Conservation (phyloP, 345 rosid species). For the Lepidium aucheri region DNA sequence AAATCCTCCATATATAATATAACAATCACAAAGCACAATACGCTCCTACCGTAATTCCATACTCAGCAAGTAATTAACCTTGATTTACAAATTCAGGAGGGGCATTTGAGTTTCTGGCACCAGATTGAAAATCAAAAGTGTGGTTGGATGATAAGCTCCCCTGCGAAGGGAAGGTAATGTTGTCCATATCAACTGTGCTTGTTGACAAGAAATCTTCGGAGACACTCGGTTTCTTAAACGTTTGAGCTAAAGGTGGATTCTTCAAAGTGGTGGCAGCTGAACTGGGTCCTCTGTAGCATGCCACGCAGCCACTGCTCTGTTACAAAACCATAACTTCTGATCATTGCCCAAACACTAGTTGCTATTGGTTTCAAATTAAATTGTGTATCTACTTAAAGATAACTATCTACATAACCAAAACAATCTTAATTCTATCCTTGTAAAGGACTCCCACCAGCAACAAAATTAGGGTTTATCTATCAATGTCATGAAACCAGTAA, state of each 20-base stretch:
- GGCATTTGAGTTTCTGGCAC: constrained; percentile 30
- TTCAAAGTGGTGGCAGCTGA: constrained; percentile 20
- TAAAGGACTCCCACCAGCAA: background rate
- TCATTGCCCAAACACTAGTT: constrained; percentile 17
- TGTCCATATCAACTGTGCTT: constrained; percentile 63
- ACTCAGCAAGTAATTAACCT: constrained; percentile 33
- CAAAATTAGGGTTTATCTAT: constrained; percentile 9
- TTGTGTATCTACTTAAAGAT: background rate
- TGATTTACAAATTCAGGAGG: constrained; percentile 64
- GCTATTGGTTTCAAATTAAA: background rate
- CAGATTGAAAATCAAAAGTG: constrained; percentile 32
- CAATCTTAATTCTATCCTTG: background rate
- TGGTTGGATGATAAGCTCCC: constrained; percentile 58
- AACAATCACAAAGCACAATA: background rate
- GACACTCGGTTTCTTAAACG: constrained; percentile 33
- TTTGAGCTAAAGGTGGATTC: constrained; percentile 24
- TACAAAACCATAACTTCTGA: constrained; percentile 40
- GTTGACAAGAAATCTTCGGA: constrained; percentile 64
- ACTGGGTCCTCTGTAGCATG: constrained; percentile 45
- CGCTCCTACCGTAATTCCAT: background rate
- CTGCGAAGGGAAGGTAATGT: constrained; percentile 51
- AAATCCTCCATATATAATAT: background rate
- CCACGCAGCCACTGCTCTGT: constrained; percentile 92
- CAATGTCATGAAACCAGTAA: background rate
- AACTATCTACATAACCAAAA: background rate